Base-by-base conservation (phyloP, 2,329 filamentous ascomycete genomes). In the Verruconis gallopava region DNA sequence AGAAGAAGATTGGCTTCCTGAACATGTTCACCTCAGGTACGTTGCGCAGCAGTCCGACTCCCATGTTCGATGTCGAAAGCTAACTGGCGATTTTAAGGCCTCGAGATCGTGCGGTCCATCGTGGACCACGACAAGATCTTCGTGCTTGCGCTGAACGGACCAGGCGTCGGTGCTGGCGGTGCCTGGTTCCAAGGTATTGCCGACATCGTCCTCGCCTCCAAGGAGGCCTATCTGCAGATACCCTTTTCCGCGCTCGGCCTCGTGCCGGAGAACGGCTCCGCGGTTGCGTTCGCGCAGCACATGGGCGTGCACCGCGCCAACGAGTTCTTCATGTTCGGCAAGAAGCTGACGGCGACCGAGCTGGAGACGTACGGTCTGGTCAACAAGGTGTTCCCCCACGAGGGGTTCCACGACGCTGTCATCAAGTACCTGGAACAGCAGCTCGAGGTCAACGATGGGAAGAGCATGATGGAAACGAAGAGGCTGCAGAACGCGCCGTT, bases 381-480 rank as follows among this genome's bases (percentile, higher is more conserved):
- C 20, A 71, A 71, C 44, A 57, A 58, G 9, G 54, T 71, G 3
- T 69, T 68, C 49, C 54, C 55, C 0, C 48, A 44, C 2, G 59
- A 63, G 2, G 57, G 52, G 2, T 71, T 71, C 42, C 63, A 65
- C 14, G 48, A 47, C 1, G 53, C 59, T 43, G 66, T 71, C 1
- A 40, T 57, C 1, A 50, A 46, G 34, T 71, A 65, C 43, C 48
- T 71, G 45, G 53, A 64, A 33, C 61, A 55, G 17, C 62, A 68
- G 52, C 47, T 71, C 32, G 51, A 51, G 38, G 51, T 57, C 0
- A 70, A 69, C 52, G 67, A 71, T 55, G 66, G 66, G 15, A 66
- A 64, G 54, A 68, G 65, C 50, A 69, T 71, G 66, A 67, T 69
- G 51, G 67, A 70, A 59, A 61, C 58, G 50, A 71, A 70, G 56